Conservation (phyloP, 352 stramenopile species). For the Globisporangium parvum region DNA sequence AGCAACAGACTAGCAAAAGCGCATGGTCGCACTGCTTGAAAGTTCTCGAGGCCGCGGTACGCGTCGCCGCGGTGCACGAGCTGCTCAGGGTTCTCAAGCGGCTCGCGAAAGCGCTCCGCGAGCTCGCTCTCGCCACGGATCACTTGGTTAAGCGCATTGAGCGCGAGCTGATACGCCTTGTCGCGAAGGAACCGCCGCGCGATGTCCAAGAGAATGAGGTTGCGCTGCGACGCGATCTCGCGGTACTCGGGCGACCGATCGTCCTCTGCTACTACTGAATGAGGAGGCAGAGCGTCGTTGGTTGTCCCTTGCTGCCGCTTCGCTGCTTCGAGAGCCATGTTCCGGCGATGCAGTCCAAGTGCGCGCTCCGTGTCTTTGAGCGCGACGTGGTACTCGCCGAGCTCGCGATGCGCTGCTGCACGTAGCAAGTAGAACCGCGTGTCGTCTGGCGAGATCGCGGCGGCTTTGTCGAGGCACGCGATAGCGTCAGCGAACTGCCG, state of each 20-base stretch:
- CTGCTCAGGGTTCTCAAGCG: constrained; percentile 41
- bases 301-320: constrained; percentile 6
- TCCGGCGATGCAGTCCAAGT: constrained; percentile 37
- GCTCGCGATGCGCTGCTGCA: constrained; percentile 55
- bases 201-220: constrained; percentile 74
- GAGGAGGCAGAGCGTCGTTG: too few species aligned
- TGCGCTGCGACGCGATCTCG: constrained; percentile 64
- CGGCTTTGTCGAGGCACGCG: constrained; percentile 54
- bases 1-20: not conserved
- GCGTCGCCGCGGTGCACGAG: constrained; percentile 69
- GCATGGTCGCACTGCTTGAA: constrained; percentile 45
- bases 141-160: constrained; percentile 79
- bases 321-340: constrained; percentile 13
- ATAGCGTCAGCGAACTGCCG: constrained; percentile 50
- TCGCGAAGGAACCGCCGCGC: constrained; percentile 43
- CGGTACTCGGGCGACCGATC: constrained; percentile 49
- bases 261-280: not conserved
- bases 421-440: constrained; percentile 65
- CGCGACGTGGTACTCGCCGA: constrained; percentile 49
- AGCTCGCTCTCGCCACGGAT: constrained; percentile 56
- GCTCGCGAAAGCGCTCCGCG: constrained; percentile 33
- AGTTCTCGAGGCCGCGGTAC: constrained; percentile 64
- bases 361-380: constrained; percentile 60
- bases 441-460: constrained; percentile 63
- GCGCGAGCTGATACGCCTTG: constrained; percentile 59